A percentile compares a stretch with the other conserved stretches of the same genome.
Evolutionary conservation across 495 filamentous ascomycete genomes (phyloP).

Genomic region (Penicillium argentinense): DNA sequence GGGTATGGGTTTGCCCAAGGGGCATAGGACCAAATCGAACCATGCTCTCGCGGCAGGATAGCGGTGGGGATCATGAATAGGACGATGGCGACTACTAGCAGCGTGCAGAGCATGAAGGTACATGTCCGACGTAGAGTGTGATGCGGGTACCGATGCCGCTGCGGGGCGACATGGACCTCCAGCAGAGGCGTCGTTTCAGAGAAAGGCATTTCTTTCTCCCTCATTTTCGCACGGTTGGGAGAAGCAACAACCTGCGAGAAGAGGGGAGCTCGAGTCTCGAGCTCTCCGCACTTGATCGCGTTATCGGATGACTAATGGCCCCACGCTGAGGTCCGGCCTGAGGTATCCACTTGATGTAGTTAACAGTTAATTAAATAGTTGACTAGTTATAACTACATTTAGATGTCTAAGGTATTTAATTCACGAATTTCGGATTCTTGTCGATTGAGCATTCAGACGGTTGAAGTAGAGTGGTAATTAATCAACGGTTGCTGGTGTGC

Average conservation of each 20-base stretch:
- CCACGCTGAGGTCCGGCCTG: too few species aligned
- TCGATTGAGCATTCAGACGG: too few species aligned
- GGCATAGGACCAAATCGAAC: constrained; percentile 42
- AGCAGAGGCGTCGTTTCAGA: constrained; percentile 46
- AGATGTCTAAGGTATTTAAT: too few species aligned
- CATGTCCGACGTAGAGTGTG: constrained; percentile 69
- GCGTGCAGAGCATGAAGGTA: constrained; percentile 57
- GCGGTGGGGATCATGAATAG: constrained; percentile 58
- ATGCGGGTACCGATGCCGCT: constrained; percentile 66
- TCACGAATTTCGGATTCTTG: too few species aligned
- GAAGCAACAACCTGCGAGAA: neutral
- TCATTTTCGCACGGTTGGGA: constrained; percentile 30
- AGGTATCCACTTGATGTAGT: neutral
- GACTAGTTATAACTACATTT: too few species aligned
- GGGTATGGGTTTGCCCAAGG: constrained; percentile 42
- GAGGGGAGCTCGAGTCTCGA: neutral
- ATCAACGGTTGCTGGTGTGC: too few species aligned
- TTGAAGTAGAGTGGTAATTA: too few species aligned
- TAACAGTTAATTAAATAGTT: too few species aligned
- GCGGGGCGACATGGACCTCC: constrained; percentile 35
- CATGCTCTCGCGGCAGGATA: constrained; percentile 34
- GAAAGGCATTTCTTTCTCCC: constrained; percentile 42
- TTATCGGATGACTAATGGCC: constrained; percentile 24
- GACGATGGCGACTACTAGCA: constrained; percentile 58
- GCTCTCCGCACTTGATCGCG: constrained; percentile 23